A percentile compares a stretch with the other conserved stretches of the same genome.
phyloP scores from a whole-genome alignment of 768 basidiomycete species.

The Galerina marginata region DNA sequence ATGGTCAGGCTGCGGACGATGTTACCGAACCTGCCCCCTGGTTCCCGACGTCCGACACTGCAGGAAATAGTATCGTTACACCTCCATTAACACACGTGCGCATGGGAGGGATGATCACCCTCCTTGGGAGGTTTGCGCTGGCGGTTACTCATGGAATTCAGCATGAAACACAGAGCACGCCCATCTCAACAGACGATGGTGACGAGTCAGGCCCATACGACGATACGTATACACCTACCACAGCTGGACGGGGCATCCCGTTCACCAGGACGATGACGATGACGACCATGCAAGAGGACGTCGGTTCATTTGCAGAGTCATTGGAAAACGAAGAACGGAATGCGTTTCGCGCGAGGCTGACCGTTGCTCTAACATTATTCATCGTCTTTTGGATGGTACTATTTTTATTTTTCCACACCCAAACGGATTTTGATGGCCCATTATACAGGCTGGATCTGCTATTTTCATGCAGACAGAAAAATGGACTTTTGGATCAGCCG shows the following conservation, averaged over 20 bases:
- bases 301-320: constrained; percentile 33
- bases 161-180: neutral
- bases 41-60: constrained; percentile 5
- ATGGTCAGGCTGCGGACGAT: neutral
- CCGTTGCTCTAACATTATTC: constrained; percentile 64
- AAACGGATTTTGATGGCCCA: neutral
- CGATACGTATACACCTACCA: neutral
- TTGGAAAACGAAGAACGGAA: constrained; percentile 52
- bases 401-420: constrained; percentile 2
- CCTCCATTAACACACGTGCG: constrained; percentile 58
- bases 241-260: constrained; percentile 16
- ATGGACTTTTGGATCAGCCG: constrained; percentile 65
- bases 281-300: constrained; percentile 30
- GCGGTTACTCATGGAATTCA: constrained; percentile 30
- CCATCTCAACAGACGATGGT: neutral
- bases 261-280: constrained; percentile 20
- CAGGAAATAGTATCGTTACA: neutral
- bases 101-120: constrained; percentile 59
- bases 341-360: constrained; percentile 62
- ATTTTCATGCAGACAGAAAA: constrained; percentile 74
- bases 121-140: constrained; percentile 58
- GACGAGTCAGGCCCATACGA: constrained; percentile 10
- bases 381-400: constrained; percentile 79
- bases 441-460: constrained; percentile 61
- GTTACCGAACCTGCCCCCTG: neutral